A percentile compares a stretch with the other conserved stretches of the same genome.
phyloP scores from a whole-genome alignment of 495 filamentous ascomycete genomes.

The Xylaria cubensis region DNA sequence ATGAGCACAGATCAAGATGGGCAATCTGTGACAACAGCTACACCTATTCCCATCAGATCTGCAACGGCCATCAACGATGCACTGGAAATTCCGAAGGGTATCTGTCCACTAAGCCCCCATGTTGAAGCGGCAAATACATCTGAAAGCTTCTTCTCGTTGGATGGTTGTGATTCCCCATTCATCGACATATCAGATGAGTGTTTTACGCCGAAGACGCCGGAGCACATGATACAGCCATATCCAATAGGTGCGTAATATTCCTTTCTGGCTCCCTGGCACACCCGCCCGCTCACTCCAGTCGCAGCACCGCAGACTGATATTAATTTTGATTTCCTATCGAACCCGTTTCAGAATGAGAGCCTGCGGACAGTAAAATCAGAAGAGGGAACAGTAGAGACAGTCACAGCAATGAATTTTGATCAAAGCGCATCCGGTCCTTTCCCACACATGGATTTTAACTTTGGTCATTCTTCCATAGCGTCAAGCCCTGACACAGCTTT shows the following conservation, averaged over 20 bases:
- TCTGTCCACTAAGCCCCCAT: background rate
- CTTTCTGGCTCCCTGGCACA: background rate
- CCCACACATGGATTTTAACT: background rate
- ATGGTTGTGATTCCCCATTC: background rate
- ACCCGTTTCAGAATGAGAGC: background rate
- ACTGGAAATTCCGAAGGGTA: background rate
- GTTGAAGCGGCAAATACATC: background rate
- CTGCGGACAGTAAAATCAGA: background rate
- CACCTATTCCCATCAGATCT: slow-evolving; percentile 2
- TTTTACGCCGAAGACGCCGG: background rate
- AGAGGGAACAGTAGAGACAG: background rate
- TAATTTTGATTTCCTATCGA: background rate
- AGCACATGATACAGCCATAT: background rate
- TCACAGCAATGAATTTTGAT: background rate
- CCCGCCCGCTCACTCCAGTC: background rate
- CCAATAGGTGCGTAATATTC: background rate
- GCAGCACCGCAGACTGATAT: background rate
- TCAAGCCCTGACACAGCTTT: background rate
- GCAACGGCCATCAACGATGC: background rate
- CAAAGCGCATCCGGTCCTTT: background rate
- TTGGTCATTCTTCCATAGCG: background rate
- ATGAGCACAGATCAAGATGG: background rate
- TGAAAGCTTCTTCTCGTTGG: background rate
- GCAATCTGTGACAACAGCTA: slow-evolving; percentile 10
- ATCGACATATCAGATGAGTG: background rate